Base-by-base conservation (phyloP, 176 grass and related monocot species). In the Ampelocalamus luodianensis region DNA sequence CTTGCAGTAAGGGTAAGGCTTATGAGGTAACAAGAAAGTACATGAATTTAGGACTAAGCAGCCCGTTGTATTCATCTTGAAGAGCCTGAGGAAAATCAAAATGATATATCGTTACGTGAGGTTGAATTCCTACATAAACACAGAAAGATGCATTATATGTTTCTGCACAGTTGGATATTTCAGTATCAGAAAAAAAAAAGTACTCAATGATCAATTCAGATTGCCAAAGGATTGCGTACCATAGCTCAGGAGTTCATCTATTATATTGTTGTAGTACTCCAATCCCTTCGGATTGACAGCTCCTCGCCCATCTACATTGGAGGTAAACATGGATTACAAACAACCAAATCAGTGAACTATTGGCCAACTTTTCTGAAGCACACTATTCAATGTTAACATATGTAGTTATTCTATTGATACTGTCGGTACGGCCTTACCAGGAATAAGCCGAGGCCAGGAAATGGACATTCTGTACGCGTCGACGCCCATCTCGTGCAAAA, bases 391-490 rank as follows among this genome's bases (percentile, higher is more conserved):
- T 39, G 5, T 39, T 39, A 39, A 10, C 48, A 79, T 18, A 71
- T 72, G 11, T 3, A 6, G 61, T 82, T 5, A 29, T 48, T 82
- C 5, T 77, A 58, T 12, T 66, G 14, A 36, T 36, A 18, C 38
- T 23, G 12, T 68, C 5, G 27, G 61, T 26, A 23, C 6, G 1
- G 43, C 39, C 46, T 60, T 83, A 98, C 96, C 90, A 34, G 96
- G 96, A 79, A 98, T 94, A 85, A 98, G 78, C 49, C 93, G 69
- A 82, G 91, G 73, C 96, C 96, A 98, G 14, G 96, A 82, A 68
- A 98, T 95, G 6, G 96, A 98, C 46, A 98, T 81, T 70, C 96
- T 88, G 62, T 98, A 98, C 0, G 96, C 96, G 49, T 98, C 93
- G n/a, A 98, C 79, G 42, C 91, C 83, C 63, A 94, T 72, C 7